Evolutionary conservation across 1,284 basidiomycete species (phyloP).

Genomic region (Boletus semigastroideus): DNA sequence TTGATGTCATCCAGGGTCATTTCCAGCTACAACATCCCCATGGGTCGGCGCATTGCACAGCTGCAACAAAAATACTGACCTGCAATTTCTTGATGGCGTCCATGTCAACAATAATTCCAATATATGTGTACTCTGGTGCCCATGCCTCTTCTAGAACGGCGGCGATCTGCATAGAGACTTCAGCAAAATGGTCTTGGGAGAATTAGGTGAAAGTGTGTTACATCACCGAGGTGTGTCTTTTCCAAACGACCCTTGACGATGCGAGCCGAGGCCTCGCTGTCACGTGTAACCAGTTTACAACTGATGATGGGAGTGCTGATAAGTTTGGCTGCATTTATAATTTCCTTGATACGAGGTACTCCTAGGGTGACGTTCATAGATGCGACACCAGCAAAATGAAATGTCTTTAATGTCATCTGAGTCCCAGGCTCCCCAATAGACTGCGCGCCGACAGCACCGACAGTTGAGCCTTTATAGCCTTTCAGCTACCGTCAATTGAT

Average conservation of each 20-base stretch:
- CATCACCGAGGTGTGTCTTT: slow-evolving; percentile 93
- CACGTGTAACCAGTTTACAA: slow-evolving; percentile 84
- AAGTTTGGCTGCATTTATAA: slow-evolving; percentile 96
- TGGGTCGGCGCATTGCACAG: not conserved
- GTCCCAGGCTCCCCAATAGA: slow-evolving; percentile 99
- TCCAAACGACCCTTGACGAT: slow-evolving; percentile 98
- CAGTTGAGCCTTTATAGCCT: slow-evolving; percentile 74
- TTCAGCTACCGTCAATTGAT: slow-evolving; percentile 3
- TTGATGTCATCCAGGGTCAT: slow-evolving; percentile 93
- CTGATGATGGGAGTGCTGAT: slow-evolving; percentile 99
- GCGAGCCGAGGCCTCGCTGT: slow-evolving; percentile 88
- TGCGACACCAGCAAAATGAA: slow-evolving; percentile 99
- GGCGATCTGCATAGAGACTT: slow-evolving; percentile 60
- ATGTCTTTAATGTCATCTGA: slow-evolving; percentile 99
- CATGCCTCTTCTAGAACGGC: slow-evolving; percentile 95
- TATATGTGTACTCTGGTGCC: slow-evolving; percentile 90
- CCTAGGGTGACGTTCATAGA: slow-evolving; percentile 99
- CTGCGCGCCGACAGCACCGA: slow-evolving; percentile 98
- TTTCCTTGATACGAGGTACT: slow-evolving; percentile 99
- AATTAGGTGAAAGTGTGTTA: slow-evolving; percentile 31
- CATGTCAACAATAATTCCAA: slow-evolving; percentile 91
- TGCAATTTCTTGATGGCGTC: slow-evolving; percentile 90
- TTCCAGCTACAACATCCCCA: slow-evolving; percentile 63
- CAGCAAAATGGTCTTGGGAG: not conserved
- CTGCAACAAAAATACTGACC: slow-evolving; percentile 40